These are phyloP conservation scores for Aspergillus egyptiacus DNA, from an alignment of 495 filamentous ascomycete species.

Conservation along the genomic window DNA sequence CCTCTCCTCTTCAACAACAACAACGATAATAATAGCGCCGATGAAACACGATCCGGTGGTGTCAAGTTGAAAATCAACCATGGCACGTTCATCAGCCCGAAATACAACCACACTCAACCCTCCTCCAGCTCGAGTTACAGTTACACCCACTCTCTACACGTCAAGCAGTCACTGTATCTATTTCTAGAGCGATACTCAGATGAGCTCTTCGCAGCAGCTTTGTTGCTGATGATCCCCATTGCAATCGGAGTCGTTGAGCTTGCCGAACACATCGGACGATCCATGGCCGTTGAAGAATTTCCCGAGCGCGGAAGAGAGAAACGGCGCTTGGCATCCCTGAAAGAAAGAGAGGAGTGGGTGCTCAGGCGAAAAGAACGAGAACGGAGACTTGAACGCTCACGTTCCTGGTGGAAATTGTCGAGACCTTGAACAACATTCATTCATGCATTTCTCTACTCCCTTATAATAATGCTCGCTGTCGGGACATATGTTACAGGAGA, in stretches of 20 bases:
- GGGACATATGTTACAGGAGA: not conserved
- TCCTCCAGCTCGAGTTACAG: not conserved
- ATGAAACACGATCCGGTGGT: not conserved
- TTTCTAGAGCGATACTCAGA: not conserved
- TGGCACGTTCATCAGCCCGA: not conserved
- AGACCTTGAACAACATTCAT: not conserved
- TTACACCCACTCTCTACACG: not conserved
- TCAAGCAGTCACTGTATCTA: not conserved
- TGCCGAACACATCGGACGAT: conserved; percentile 1
- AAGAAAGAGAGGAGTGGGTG: conserved; percentile 6
- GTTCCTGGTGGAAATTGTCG: conserved; percentile 1
- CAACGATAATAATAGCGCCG: too few species aligned
- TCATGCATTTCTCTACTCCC: not conserved
- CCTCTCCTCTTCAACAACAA: not conserved
- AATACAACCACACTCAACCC: not conserved
- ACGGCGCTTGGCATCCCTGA: not conserved
- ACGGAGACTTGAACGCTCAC: not conserved
- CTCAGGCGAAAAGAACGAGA: conserved; percentile 3
- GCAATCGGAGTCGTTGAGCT: conserved; percentile 1
- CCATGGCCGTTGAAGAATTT: conserved; percentile 1
- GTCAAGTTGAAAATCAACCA: not conserved
- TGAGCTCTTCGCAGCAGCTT: not conserved
- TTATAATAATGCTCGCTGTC: too few species aligned
- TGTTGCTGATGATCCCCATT: conserved; percentile 8
- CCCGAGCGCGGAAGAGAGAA: conserved; percentile 11